Conservation (phyloP, 2,329 filamentous ascomycete genomes). For the Emergomyces pasteurianus region DNA sequence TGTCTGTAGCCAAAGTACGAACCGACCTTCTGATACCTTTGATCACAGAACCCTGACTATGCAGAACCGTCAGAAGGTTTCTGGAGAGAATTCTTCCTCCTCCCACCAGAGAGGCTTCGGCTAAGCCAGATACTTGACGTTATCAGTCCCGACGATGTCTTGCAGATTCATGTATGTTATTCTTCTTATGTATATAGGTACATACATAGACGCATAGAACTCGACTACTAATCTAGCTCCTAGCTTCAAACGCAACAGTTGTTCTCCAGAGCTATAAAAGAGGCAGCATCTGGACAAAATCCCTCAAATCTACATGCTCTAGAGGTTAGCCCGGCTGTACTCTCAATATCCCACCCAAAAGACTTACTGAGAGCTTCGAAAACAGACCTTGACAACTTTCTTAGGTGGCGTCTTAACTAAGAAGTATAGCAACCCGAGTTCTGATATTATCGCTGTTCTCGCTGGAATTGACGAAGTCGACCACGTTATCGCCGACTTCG, state of each 20-base stretch:
- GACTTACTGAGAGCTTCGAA: constrained; percentile 24
- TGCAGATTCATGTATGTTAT: constrained; percentile 54
- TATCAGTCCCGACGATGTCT: constrained; percentile 61
- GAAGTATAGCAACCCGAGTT: constrained; percentile 88
- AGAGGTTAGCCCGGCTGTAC: constrained; percentile 46
- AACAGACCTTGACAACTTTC: constrained; percentile 78
- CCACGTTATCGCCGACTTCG: constrained; percentile 75
- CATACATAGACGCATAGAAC: background rate
- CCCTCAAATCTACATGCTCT: constrained; percentile 66
- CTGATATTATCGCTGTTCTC: constrained; percentile 82
- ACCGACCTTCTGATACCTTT: constrained; percentile 9
- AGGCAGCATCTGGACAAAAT: constrained; percentile 49
- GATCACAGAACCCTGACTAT: constrained; percentile 49
- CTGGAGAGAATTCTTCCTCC: constrained; percentile 90
- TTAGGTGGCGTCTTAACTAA: constrained; percentile 72
- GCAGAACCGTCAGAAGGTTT: constrained; percentile 73
- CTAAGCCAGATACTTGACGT: constrained; percentile 57
- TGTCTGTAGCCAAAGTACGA: background rate
- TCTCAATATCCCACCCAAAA: background rate
- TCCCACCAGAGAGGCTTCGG: constrained; percentile 62
- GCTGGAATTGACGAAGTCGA: constrained; percentile 85
- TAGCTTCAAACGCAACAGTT: constrained; percentile 62
- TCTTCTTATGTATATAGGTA: constrained; percentile 2
- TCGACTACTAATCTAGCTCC: background rate
- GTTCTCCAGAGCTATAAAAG: constrained; percentile 59